phyloP scores from a whole-genome alignment of 2,329 filamentous ascomycete species.

The Fusarium camptoceras region DNA sequence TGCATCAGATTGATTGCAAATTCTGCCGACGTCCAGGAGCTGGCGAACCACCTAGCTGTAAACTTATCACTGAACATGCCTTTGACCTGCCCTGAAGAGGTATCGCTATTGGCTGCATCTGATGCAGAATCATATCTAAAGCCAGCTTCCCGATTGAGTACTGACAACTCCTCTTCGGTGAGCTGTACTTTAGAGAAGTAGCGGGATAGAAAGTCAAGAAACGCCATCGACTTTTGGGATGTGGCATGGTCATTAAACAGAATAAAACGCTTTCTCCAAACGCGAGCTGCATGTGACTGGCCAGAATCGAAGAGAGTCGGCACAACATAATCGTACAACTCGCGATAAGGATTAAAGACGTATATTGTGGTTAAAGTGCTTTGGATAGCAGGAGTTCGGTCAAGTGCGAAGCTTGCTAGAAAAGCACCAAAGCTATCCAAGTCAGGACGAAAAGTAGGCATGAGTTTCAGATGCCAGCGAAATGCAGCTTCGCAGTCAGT shows the following conservation, averaged over 20 bases:
- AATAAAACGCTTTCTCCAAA: slow-evolving; percentile 61
- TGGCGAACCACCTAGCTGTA: slow-evolving; percentile 85
- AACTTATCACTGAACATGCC: slow-evolving; percentile 61
- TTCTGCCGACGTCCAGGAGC: slow-evolving; percentile 75
- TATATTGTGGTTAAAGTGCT: slow-evolving; percentile 60
- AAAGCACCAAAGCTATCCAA: slow-evolving; percentile 57
- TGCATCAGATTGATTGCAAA: slow-evolving; percentile 76
- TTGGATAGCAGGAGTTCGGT: slow-evolving; percentile 53
- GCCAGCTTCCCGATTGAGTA: slow-evolving; percentile 25
- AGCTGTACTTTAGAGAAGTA: slow-evolving; percentile 60
- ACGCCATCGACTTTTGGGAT: slow-evolving; percentile 57
- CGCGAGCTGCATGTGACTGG: slow-evolving; percentile 55
- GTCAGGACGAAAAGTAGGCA: slow-evolving; percentile 57
- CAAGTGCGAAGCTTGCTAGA: slow-evolving; percentile 57
- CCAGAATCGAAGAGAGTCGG: slow-evolving; percentile 63
- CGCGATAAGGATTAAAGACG: slow-evolving; percentile 55
- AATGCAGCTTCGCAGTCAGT: slow-evolving; percentile 54
- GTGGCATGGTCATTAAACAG: slow-evolving; percentile 57
- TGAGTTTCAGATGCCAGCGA: slow-evolving; percentile 62
- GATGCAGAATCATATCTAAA: background rate
- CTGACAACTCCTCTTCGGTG: slow-evolving; percentile 51
- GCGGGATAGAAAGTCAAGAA: slow-evolving; percentile 60
- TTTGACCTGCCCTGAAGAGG: slow-evolving; percentile 6
- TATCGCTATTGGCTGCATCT: background rate
- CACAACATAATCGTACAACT: slow-evolving; percentile 64